Percentiles rank a stretch among this genome's conserved stretches.
Evolutionary conservation across 441 rosid species (phyloP).

Genomic region (Croton setiger): DNA sequence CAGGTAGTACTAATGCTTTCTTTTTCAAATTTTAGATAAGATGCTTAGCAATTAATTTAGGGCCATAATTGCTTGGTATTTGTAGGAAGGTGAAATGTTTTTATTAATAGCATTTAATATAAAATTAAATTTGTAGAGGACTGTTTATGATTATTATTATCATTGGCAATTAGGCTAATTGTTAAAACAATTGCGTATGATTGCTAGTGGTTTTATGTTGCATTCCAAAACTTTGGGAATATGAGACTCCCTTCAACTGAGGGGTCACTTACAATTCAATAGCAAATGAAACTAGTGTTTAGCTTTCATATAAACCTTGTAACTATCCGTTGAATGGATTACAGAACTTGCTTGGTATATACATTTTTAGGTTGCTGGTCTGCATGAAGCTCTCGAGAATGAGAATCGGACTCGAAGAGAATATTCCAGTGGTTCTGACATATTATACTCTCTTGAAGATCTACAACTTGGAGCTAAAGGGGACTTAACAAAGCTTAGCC

Average conservation of each 20-base stretch:
- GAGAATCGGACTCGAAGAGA: conserved; percentile 72
- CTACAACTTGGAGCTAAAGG: conserved; percentile 69
- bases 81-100: not conserved
- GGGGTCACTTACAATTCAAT: not conserved
- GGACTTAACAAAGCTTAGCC: conserved; percentile 44
- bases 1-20: conserved; percentile 49
- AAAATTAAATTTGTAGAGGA: not conserved
- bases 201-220: not conserved
- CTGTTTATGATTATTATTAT: not conserved
- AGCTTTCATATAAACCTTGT: not conserved
- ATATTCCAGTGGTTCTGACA: conserved; percentile 56
- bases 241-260: not conserved
- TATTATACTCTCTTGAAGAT: conserved; percentile 71
- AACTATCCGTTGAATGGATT: conserved; percentile 20
- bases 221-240: not conserved
- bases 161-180: not conserved
- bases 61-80: not conserved
- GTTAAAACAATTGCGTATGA: not conserved
- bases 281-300: not conserved
- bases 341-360: conserved; percentile 20
- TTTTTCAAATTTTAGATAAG: not conserved
- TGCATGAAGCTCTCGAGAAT: conserved; percentile 63
- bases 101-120: not conserved
- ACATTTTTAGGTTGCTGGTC: conserved; percentile 57
- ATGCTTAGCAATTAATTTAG: not conserved